Percentiles rank a stretch among this genome's conserved stretches.
phyloP scores from a whole-genome alignment of 192 early-diverging fungal genomes.

The Coemansia sp. region DNA sequence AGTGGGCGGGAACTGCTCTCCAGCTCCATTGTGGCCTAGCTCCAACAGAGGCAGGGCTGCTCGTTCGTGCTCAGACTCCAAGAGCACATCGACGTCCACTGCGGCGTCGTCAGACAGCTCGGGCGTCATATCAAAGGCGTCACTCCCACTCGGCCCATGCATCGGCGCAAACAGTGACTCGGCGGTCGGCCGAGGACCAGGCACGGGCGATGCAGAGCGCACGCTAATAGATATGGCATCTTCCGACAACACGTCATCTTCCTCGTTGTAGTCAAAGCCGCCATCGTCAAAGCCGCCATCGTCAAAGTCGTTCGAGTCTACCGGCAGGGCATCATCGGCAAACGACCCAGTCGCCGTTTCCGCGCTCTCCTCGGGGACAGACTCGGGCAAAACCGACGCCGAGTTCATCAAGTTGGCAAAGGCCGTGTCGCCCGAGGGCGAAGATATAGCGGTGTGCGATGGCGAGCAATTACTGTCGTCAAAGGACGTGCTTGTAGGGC shows the following conservation, averaged over 20 bases:
- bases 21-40: not conserved
- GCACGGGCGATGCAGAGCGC: slow-evolving; percentile 20
- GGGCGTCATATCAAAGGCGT: not conserved
- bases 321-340: not conserved
- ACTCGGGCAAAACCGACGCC: slow-evolving; percentile 6
- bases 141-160: not conserved
- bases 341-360: slow-evolving; percentile 1
- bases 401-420: slow-evolving; percentile 18
- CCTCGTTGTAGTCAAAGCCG: not conserved
- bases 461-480: slow-evolving; percentile 29
- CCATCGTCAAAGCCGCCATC: not conserved
- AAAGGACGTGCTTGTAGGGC: slow-evolving; percentile 47
- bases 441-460: slow-evolving; percentile 32
- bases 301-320: not conserved
- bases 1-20: slow-evolving; percentile 14
- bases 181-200: slow-evolving; percentile 28
- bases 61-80: not conserved
- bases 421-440: slow-evolving; percentile 20
- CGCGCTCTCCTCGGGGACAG: slow-evolving; percentile 13
- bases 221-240: not conserved
- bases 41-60: not conserved
- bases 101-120: slow-evolving; percentile 1
- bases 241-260: not conserved
- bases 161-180: slow-evolving; percentile 24
- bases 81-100: slow-evolving; percentile 1